These are phyloP conservation scores for Cutaneotrichosporon spelunceum DNA, from an alignment of 1,284 basidiomycete species.

Conservation along the genomic window DNA sequence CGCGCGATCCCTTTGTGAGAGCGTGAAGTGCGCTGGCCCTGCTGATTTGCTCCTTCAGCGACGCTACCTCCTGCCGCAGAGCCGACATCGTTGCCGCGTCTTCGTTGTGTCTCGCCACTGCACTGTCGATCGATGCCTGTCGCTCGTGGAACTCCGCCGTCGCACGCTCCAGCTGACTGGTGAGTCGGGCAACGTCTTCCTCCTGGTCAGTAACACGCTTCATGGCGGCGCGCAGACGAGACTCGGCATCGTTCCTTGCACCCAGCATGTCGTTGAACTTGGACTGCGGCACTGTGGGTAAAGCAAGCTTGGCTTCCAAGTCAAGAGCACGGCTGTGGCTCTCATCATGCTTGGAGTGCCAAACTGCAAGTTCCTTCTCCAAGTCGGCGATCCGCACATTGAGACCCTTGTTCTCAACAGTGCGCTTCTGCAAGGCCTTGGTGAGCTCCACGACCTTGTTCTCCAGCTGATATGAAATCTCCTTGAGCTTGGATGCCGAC, in stretches of 20 bases:
- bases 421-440: conserved; percentile 88
- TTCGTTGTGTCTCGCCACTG: conserved; percentile 62
- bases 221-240: conserved; percentile 71
- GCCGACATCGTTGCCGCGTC: conserved; percentile 80
- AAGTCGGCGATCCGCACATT: conserved; percentile 70
- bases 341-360: conserved; percentile 85
- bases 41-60: conserved; percentile 89
- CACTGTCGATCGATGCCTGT: conserved; percentile 59
- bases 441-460: conserved; percentile 99
- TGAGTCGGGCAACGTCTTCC: conserved; percentile 72
- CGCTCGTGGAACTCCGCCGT: conserved; percentile 70
- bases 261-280: conserved; percentile 73
- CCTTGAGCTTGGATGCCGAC: conserved; percentile 97
- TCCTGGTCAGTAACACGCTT: conserved; percentile 77
- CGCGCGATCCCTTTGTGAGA: conserved; percentile 61
- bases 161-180: conserved; percentile 63
- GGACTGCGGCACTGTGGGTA: conserved; percentile 68
- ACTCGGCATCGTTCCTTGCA: conserved; percentile 78
- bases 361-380: conserved; percentile 79
- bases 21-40: conserved; percentile 84
- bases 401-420: conserved; percentile 85
- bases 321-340: conserved; percentile 73
- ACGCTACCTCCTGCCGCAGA: conserved; percentile 87
- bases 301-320: conserved; percentile 67
- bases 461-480: conserved; percentile 96